phyloP scores from a whole-genome alignment of 139 green algal genomes.

The Klebsormidium nitens region DNA sequence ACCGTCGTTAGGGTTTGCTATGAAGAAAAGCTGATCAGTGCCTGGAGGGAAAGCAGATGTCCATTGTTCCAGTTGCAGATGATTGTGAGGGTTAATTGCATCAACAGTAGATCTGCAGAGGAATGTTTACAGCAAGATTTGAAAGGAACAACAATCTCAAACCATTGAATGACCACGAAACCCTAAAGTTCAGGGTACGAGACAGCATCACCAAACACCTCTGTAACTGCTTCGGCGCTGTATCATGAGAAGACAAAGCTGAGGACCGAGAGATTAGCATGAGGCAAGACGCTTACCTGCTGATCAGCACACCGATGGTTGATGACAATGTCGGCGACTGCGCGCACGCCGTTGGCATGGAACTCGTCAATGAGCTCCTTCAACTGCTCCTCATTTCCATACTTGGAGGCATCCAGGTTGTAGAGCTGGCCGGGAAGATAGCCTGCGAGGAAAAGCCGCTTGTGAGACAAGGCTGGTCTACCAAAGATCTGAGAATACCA shows the following conservation, averaged over 20 bases:
- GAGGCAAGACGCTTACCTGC: conserved; percentile 11
- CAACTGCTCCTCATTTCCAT: conserved; percentile 42
- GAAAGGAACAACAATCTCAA: background rate
- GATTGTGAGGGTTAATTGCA: no score
- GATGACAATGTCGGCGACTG: conserved; percentile 53
- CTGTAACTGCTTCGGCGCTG: no score
- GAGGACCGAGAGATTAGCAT: no score
- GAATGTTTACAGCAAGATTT: no score
- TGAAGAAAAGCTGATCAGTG: no score
- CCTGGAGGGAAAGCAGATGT: no score
- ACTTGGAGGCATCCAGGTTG: conserved; percentile 46
- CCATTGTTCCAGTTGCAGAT: no score
- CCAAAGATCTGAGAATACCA: background rate
- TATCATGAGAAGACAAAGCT: no score
- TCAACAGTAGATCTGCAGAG: no score
- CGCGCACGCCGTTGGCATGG: conserved; percentile 29
- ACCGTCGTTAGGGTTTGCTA: no score
- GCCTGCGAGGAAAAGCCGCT: conserved; percentile 18
- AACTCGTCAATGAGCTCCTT: conserved; percentile 29
- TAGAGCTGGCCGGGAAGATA: conserved; percentile 51
- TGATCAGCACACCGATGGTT: conserved; percentile 52
- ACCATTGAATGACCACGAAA: conserved; percentile 3
- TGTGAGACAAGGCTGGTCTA: no score
- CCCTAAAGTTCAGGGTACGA: background rate
- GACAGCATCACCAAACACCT: no score